Percentiles rank a stretch among this genome's conserved stretches.
Evolutionary conservation across 257 asterid species (phyloP).

Genomic region (Salvia miltiorrhiza): DNA sequence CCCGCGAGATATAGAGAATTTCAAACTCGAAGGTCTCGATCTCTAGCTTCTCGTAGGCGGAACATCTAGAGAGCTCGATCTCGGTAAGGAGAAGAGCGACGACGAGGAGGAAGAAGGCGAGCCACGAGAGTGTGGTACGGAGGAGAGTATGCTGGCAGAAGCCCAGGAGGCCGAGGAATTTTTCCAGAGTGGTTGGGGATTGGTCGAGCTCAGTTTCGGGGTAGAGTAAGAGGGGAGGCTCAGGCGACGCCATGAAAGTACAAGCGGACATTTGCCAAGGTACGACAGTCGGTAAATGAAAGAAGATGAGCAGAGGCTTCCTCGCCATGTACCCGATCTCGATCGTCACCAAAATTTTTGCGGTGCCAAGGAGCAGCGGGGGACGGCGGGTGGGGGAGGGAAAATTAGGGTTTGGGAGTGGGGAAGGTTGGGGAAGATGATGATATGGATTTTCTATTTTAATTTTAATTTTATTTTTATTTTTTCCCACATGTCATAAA

Average conservation of each 20-base stretch:
- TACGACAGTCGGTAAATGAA: too few relatives aligned
- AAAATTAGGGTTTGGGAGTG: too few relatives aligned
- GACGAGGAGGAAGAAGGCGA: conserved; percentile 47
- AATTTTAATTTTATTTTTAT: too few relatives aligned
- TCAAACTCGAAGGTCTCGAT: conserved; percentile 61
- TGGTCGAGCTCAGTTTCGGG: conserved; percentile 43
- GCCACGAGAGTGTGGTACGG: conserved; percentile 55
- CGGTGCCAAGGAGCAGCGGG: too few relatives aligned
- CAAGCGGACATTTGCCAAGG: conserved; percentile 13
- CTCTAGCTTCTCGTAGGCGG: conserved; percentile 51
- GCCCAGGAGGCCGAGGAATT: conserved; percentile 54
- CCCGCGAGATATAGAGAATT: conserved; percentile 48
- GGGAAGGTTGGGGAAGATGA: too few relatives aligned
- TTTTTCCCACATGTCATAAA: too few relatives aligned
- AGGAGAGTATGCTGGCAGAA: conserved; percentile 48
- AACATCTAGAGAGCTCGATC: conserved; percentile 35
- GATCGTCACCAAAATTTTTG: too few relatives aligned
- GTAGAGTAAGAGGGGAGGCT: conserved; percentile 29
- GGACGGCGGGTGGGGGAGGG: too few relatives aligned
- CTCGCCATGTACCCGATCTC: too few relatives aligned
- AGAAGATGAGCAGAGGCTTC: too few relatives aligned
- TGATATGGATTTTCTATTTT: too few relatives aligned
- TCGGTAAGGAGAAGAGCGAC: conserved; percentile 47
- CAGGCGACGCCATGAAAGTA: conserved; percentile 35
- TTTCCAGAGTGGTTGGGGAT: conserved; percentile 39